Evolutionary conservation across 495 filamentous ascomycete species (phyloP).

Genomic region (Aspergillus taichungensis): DNA sequence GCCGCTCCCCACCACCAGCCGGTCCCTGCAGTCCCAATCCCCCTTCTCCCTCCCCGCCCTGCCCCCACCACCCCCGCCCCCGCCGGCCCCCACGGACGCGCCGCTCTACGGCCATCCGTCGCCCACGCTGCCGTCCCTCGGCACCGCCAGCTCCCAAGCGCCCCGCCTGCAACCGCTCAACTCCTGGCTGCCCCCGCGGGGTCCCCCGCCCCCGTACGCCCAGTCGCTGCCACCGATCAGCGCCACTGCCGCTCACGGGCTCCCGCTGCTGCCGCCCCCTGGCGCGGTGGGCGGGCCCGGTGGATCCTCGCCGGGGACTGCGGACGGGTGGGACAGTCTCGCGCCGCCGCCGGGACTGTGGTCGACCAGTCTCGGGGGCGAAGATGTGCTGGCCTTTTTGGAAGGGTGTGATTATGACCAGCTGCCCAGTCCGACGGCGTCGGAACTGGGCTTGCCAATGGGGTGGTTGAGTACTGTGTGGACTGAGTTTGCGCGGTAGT

Average conservation of each 20-base stretch:
- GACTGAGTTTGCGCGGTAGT: slow-evolving; percentile 25
- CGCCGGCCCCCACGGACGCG: slow-evolving; percentile 32
- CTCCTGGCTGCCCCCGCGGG: slow-evolving; percentile 30
- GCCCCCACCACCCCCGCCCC: slow-evolving; percentile 36
- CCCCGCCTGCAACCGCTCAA: slow-evolving; percentile 34
- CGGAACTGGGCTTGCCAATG: slow-evolving; percentile 27
- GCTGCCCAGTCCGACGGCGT: slow-evolving; percentile 19
- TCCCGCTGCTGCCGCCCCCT: slow-evolving; percentile 29
- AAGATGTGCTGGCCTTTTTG: slow-evolving; percentile 40
- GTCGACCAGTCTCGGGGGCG: slow-evolving; percentile 35
- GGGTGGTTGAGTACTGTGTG: slow-evolving; percentile 38
- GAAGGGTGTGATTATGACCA: slow-evolving; percentile 38
- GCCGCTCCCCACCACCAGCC: slow-evolving; percentile 29
- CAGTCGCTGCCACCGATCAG: slow-evolving; percentile 36
- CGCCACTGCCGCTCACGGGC: slow-evolving; percentile 19
- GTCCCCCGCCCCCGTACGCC: slow-evolving; percentile 29
- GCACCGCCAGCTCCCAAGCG: slow-evolving; percentile 22
- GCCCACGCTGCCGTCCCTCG: slow-evolving; percentile 29
- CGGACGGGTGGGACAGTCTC: slow-evolving; percentile 21
- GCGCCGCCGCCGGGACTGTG: slow-evolving; percentile 22
- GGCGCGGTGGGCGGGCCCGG: slow-evolving; percentile 25
- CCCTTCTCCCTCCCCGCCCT: slow-evolving; percentile 35
- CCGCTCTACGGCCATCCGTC: slow-evolving; percentile 29
- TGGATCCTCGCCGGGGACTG: slow-evolving; percentile 30
- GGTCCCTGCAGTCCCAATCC: slow-evolving; percentile 29